These are phyloP conservation scores for Sporothrix phasma DNA, from an alignment of 2,329 filamentous ascomycete genomes.

Conservation along the genomic window DNA sequence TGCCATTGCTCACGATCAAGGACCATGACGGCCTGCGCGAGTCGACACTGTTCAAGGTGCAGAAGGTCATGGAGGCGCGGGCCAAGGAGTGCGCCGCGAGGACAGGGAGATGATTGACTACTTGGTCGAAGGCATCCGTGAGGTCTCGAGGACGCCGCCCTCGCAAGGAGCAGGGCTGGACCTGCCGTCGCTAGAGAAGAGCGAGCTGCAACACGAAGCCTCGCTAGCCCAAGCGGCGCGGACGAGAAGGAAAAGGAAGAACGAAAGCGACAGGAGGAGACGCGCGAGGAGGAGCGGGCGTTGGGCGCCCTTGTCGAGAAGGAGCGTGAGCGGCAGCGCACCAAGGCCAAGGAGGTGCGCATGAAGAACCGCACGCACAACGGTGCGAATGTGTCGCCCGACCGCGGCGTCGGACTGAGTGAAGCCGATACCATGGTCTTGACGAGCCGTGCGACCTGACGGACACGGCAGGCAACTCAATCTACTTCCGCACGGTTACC, in stretches of 20 bases:
- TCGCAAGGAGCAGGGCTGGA: conserved; percentile 65
- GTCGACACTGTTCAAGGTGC: conserved; percentile 60
- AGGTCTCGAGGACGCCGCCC: conserved; percentile 79
- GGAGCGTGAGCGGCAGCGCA: conserved; percentile 58
- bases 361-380: conserved; percentile 45
- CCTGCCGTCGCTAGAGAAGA: conserved; percentile 81
- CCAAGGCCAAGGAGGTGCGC: conserved; percentile 53
- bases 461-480: conserved; percentile 51
- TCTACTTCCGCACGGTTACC: conserved; percentile 61
- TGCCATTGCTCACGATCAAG: conserved; percentile 62
- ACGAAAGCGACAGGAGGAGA: conserved; percentile 44
- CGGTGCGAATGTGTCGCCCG: conserved; percentile 32
- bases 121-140: conserved; percentile 59
- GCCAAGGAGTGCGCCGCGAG: conserved; percentile 43
- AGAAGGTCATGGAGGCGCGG: conserved; percentile 50
- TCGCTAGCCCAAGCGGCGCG: conserved; percentile 41
- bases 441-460: conserved; percentile 56
- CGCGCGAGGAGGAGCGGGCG: conserved; percentile 57
- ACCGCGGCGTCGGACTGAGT: conserved; percentile 26
- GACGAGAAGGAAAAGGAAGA: conserved; percentile 45
- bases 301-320: conserved; percentile 63
- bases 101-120: conserved; percentile 53
- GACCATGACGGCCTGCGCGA: conserved; percentile 55
- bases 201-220: conserved; percentile 70
- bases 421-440: conserved; percentile 38